These are phyloP conservation scores for Pythium aristosporum DNA, from an alignment of 352 stramenopile species.

Conservation along the genomic window DNA sequence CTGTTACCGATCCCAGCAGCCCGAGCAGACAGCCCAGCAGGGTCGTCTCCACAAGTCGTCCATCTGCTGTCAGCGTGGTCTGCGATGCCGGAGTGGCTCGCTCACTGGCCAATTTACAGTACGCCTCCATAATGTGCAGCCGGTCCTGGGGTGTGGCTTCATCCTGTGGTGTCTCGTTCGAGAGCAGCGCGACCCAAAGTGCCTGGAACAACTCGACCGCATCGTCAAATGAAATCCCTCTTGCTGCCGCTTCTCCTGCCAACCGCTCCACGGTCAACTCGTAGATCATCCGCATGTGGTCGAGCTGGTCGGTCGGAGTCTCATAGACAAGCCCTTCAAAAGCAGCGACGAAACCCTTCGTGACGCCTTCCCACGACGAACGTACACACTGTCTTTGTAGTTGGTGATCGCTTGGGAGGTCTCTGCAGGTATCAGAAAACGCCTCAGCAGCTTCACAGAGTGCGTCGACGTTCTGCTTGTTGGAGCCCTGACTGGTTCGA, in stretches of 20 bases:
- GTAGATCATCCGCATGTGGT: conserved; percentile 2
- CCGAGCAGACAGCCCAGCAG: conserved; percentile 8
- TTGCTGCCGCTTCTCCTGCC: not conserved
- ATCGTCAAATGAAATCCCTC: not conserved
- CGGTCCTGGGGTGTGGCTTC: conserved; percentile 11
- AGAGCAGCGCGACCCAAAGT: conserved; percentile 18
- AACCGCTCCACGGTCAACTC: not conserved
- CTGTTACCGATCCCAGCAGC: conserved; percentile 10
- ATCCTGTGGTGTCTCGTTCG: conserved; percentile 1
- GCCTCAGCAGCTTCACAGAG: not conserved
- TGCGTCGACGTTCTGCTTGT: not conserved
- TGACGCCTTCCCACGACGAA: not conserved
- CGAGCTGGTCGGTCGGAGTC: not conserved
- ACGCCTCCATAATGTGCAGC: conserved; percentile 15
- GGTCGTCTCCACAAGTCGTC: not conserved
- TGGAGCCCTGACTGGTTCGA: not conserved
- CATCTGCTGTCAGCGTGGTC: not conserved
- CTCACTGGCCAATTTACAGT: conserved; percentile 3
- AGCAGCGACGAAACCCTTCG: not conserved
- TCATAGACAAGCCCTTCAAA: conserved; percentile 7
- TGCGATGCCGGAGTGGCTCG: not conserved
- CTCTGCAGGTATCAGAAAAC: not conserved
- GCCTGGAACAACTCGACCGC: conserved; percentile 1
- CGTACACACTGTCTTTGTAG: not conserved
- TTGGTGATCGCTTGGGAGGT: not conserved